phyloP scores from a whole-genome alignment of 257 asterid species.

The Lycium ferocissimum region DNA sequence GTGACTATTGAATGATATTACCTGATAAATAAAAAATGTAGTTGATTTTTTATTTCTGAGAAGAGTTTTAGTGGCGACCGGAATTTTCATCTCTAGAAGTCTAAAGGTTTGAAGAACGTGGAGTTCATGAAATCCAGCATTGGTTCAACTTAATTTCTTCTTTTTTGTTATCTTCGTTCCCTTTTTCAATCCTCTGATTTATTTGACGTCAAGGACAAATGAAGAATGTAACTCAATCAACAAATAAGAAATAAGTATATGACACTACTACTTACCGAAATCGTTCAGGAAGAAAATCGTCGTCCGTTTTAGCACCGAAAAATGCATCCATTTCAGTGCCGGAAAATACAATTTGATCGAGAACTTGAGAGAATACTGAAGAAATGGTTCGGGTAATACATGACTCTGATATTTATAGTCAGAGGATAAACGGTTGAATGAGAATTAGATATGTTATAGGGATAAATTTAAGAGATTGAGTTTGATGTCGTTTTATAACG shows the following conservation, averaged over 20 bases:
- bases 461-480: too few species aligned
- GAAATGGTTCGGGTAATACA: background rate
- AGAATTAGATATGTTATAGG: too few species aligned
- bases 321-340: background rate
- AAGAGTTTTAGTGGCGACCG: background rate
- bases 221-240: background rate
- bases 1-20: background rate
- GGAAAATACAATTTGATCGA: background rate
- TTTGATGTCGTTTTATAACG: too few species aligned
- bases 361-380: background rate
- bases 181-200: background rate
- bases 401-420: too few species aligned
- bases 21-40: background rate
- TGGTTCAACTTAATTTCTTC: too few species aligned
- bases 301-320: background rate
- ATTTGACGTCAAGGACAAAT: background rate
- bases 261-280: background rate
- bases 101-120: background rate
- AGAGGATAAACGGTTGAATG: too few species aligned
- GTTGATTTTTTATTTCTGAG: background rate
- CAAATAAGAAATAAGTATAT: too few species aligned
- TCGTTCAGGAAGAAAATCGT: background rate
- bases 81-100: background rate
- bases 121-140: background rate
- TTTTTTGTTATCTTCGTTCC: background rate